Conservation (phyloP, 768 basidiomycete species). For the Lanmaoa rubissima region DNA sequence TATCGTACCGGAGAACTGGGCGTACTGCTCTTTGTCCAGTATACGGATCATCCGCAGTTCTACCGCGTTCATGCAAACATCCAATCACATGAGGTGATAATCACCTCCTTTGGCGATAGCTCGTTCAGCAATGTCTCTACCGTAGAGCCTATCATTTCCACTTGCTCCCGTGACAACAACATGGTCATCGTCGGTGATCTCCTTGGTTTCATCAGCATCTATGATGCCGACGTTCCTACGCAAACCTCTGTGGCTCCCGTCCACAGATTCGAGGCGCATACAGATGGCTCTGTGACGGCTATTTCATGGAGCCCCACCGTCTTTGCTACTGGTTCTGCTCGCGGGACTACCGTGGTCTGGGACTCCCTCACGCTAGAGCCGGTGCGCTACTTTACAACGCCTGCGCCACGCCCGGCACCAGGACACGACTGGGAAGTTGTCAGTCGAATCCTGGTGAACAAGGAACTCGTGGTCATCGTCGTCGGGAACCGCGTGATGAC, state of each 20-base stretch:
- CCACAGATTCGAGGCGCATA: constrained; percentile 60
- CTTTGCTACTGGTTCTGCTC: constrained; percentile 63
- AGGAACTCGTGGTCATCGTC: constrained; percentile 53
- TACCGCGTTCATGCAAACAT: constrained; percentile 47
- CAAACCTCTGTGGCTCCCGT: constrained; percentile 31
- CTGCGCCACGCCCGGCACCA: constrained; percentile 36
- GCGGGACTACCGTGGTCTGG: constrained; percentile 59
- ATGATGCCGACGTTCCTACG: constrained; percentile 42
- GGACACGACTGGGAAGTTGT: constrained; percentile 45
- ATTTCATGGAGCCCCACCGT: constrained; percentile 59
- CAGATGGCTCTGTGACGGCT: constrained; percentile 61
- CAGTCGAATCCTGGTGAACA: constrained; percentile 53
- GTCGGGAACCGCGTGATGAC: constrained; percentile 63
- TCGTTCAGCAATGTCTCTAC: constrained; percentile 51
- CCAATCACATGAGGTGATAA: constrained; percentile 27
- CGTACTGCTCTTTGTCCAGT: constrained; percentile 46
- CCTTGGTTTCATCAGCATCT: constrained; percentile 63
- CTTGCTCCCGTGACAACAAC: constrained; percentile 35
- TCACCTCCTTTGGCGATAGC: constrained; percentile 49
- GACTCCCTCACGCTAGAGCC: constrained; percentile 62
- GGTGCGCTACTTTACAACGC: constrained; percentile 53
- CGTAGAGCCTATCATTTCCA: constrained; percentile 47
- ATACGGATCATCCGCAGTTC: constrained; percentile 48
- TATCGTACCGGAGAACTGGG: constrained; percentile 3
- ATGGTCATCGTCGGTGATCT: constrained; percentile 65